These are phyloP conservation scores for Dittrichia graveolens DNA, from an alignment of 129 eudicot species.

Conservation along the genomic window DNA sequence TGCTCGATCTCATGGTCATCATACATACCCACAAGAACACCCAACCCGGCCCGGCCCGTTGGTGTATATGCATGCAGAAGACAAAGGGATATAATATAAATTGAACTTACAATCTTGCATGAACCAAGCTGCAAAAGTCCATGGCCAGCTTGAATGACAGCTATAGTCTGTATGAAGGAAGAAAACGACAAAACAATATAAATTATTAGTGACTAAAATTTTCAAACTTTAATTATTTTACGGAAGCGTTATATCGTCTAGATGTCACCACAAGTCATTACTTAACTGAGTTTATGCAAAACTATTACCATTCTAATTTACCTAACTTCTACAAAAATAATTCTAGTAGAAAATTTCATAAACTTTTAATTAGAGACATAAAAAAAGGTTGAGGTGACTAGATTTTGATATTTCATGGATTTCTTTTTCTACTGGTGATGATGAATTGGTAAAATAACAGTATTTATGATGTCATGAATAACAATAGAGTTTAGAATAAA, in stretches of 20 bases:
- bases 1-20: background rate
- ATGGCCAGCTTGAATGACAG: constrained; percentile 99
- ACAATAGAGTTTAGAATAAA: background rate
- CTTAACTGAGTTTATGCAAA: too few species aligned
- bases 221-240: background rate
- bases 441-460: constrained; percentile 14
- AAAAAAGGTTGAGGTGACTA: constrained; percentile 15
- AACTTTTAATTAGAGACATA: background rate
- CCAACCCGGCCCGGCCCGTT: constrained; percentile 1
- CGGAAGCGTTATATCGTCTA: too few species aligned
- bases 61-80: background rate
- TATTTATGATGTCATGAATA: constrained; percentile 19
- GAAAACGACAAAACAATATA: background rate
- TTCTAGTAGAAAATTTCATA: background rate
- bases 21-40: background rate
- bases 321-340: background rate
- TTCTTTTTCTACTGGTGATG: background rate
- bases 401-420: constrained; percentile 5
- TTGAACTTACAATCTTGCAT: constrained; percentile 91
- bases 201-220: background rate
- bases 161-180: constrained; percentile 65
- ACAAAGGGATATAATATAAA: constrained; percentile 14
- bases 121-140: constrained; percentile 98
- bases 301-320: background rate
- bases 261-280: too few species aligned